Base-by-base conservation (phyloP, 2,329 filamentous ascomycete species). In the Cytospora mali region DNA sequence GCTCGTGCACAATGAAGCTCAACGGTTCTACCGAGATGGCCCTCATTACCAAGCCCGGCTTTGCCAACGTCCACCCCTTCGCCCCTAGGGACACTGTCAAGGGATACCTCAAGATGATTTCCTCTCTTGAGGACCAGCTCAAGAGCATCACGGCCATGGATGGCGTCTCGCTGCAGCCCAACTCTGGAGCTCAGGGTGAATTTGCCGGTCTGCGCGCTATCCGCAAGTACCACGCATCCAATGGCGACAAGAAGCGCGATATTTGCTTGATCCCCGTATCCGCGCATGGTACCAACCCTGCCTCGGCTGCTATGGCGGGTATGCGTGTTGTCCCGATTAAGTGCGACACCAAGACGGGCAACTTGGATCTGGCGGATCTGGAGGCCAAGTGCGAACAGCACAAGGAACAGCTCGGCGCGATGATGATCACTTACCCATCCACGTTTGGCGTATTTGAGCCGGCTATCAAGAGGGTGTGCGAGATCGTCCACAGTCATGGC, bases 1-100 rank as follows among this genome's bases (percentile, higher is more conserved):
- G 94, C 23, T 97, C 94, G 1, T 98, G 94, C 81, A 98, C 94
- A 16, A 98, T 98, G 94, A 98, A 98, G 82, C 87, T 97, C 58
- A 97, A 97, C 75, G 91, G 90, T 49, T 95, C 93, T 3, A 91
- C 91, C 0, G 92, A 97, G 79, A 97, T 98, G 94, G 84, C 91
- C 18, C 90, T 93, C 9, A 84, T 97, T 61, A 91, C 91, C 0
- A 89, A 88, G 77, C 86, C 88, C 0, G 86, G 88, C 55, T 92
- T 93, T 71, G 84, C 90, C 49, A 86, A 89, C 65, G 82, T 96
- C 35, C 94, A 98, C 77, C 94, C 94, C 0, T 92, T 93, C 71
- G 85, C 88, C 42, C 89, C 90, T 0, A 71, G 79, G 0, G 78
- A 85, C 52, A 82, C 88, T 67, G 84, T 87, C 31, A 77, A 81